phyloP scores from a whole-genome alignment of 257 asterid species.

The Lycium ferocissimum region DNA sequence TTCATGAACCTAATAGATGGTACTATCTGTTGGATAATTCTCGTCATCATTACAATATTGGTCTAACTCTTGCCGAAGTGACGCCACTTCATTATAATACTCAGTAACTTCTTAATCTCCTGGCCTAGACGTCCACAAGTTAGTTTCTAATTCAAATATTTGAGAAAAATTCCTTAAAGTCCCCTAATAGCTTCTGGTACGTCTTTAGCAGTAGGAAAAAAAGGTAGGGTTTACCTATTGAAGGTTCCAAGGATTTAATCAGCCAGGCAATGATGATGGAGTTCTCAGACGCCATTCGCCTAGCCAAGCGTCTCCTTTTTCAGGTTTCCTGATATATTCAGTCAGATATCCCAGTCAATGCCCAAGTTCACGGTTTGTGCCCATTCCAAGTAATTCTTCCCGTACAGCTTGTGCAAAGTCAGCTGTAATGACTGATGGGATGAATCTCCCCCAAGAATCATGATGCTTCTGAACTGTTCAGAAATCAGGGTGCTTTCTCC shows the following conservation, averaged over 20 bases:
- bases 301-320: no score
- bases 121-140: neutral
- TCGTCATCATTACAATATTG: neutral
- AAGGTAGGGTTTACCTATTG: neutral
- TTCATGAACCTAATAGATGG: neutral
- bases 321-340: no score
- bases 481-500: neutral
- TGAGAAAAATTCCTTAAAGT: neutral
- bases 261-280: neutral
- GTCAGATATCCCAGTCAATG: neutral
- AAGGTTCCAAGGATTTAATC: neutral
- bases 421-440: neutral
- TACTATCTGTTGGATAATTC: neutral
- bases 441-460: neutral
- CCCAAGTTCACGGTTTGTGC: neutral
- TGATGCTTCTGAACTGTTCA: neutral
- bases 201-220: neutral
- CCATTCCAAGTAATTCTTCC: neutral
- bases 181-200: neutral
- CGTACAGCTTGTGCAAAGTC: neutral
- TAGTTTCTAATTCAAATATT: neutral
- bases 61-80: slow-evolving; percentile 26
- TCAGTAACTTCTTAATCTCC: neutral
- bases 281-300: neutral
- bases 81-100: slow-evolving; percentile 13